Evolutionary conservation across 2,329 filamentous ascomycete genomes (phyloP).

Genomic region (Colletotrichum theobromicola): DNA sequence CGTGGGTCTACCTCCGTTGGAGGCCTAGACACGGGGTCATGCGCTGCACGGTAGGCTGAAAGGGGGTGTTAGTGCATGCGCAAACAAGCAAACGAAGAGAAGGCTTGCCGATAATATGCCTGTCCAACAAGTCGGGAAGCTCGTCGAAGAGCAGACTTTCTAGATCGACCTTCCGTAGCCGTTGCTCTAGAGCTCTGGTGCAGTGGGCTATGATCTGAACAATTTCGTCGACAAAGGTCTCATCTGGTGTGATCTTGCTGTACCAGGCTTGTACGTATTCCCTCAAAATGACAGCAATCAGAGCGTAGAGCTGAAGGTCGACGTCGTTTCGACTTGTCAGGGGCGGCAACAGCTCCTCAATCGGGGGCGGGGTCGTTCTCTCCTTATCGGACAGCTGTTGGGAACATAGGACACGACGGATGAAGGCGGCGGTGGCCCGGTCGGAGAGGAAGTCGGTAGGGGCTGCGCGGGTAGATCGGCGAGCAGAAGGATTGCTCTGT

Average conservation of each 20-base stretch:
- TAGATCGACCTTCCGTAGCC: constrained; percentile 81
- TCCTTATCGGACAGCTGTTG: constrained; percentile 68
- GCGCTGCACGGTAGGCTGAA: constrained; percentile 72
- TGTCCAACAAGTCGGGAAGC: constrained; percentile 79
- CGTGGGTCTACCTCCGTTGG: constrained; percentile 68
- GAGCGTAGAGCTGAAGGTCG: constrained; percentile 89
- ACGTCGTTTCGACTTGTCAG: constrained; percentile 94
- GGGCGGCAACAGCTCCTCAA: constrained; percentile 85
- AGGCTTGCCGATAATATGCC: constrained; percentile 75
- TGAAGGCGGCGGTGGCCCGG: constrained; percentile 78
- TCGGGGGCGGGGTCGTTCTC: constrained; percentile 57
- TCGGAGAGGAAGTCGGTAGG: constrained; percentile 68
- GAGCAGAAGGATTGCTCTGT: constrained; percentile 2
- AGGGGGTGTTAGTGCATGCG: neutral
- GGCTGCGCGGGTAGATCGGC: constrained; percentile 37
- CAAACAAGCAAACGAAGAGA: neutral
- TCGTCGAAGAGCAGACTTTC: constrained; percentile 87
- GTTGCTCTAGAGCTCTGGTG: constrained; percentile 85
- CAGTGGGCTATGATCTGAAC: constrained; percentile 92
- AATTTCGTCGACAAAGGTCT: constrained; percentile 85
- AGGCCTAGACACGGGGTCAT: constrained; percentile 59
- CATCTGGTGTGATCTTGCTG: constrained; percentile 87
- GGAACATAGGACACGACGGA: constrained; percentile 85
- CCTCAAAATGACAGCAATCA: constrained; percentile 86
- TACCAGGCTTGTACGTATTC: constrained; percentile 97